Base-by-base conservation (phyloP, 805 yeast genomes). In the Kazachstania martiniae region DNA sequence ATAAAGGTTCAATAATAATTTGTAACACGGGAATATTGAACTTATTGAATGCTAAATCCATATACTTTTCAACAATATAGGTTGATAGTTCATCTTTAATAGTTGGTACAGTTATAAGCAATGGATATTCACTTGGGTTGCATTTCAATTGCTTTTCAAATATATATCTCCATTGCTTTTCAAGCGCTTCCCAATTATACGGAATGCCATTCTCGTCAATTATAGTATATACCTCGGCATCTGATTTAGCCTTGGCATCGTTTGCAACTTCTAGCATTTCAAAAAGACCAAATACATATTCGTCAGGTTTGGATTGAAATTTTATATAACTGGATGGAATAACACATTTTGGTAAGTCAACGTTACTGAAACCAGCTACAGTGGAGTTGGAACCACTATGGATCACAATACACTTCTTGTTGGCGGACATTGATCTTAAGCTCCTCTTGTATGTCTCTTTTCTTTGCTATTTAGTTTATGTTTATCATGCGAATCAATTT, bases 21-120 rank as follows among this genome's bases (percentile, higher is more conserved):
- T 85, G 76, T 46, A 87, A 74, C 7, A 80, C 68, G 1, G 95
- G 95, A 8, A 83, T 83, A 29, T 74, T 61, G 26, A 83, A 63
- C 34, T 67, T 71, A 47, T 80, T 87, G 52, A 87, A 81, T 3
- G 83, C 93, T 29, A 80, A 51, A 46, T 84, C 84, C 28, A 77
- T 67, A 9, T 81, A 66, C 33, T 69, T 67, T 43, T 78, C 78
- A 10, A 79, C 68, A 36, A 69, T 54, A 37, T 45, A 42, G 32
- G 35, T 35, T 33, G 51, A 38, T 8, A 39, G 32, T 16, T 44
- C 47, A 15, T 39, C 44, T 19, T 33, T 38, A 15, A 33, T 19
- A 12, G 26, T 25, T 21, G 60, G 58, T 3, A 53, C 43, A 4
- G 72, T 64, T 48, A 74, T 53, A 8, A 69, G 66, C 34, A 85